Evolutionary conservation across 129 eudicot species (phyloP), one percentile per base, ranked within the genome.

Genomic region (Saussurea involucrata): DNA sequence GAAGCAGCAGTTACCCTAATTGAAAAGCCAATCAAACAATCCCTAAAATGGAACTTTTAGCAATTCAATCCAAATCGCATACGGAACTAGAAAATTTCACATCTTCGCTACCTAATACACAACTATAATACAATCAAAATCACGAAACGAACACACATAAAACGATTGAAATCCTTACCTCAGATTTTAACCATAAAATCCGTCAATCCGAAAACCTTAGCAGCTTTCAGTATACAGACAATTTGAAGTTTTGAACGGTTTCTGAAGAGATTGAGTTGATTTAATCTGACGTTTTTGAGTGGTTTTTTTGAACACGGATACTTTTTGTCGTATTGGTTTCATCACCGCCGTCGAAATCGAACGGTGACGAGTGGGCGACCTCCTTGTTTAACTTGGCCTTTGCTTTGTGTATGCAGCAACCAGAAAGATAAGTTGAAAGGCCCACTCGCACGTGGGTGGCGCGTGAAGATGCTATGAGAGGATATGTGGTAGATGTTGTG

Each of bases 321-420:
- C 17, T 8, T 37, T 73, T 73, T 72, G 74, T 73, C 75, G 75
- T 58, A 69, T 61, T 78, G 60, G 12, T 37, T 68, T 24, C 65
- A 61, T 69, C 71, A 58, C 36, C 34, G 58, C 60, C 17, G 60
- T 64, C 69, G 70, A 31, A 72, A 64, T 68, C 32, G 55, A 71
- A 74, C 42, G 80, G 66, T 68, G 63, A 68, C 69, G 44, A 74
- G 28, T 81, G 66, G 57, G 28, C 29, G 71, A 74, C 84, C 34
- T 74, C 49, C 78, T 27, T 81, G 80, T 74, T 79, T 25, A n/a
- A 71, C 27, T 79, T 72, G 78, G 57, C 84, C 80, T 74, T 81
- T 74, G 84, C 40, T 57, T 75, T 68, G 29, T 74, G 84, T 74
- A 74, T 20, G 84, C 84, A 68, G 84, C 76, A 24, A 68, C 15